Evolutionary conservation across 768 basidiomycete species (phyloP).

Genomic region (Calocybe gangraenosa): DNA sequence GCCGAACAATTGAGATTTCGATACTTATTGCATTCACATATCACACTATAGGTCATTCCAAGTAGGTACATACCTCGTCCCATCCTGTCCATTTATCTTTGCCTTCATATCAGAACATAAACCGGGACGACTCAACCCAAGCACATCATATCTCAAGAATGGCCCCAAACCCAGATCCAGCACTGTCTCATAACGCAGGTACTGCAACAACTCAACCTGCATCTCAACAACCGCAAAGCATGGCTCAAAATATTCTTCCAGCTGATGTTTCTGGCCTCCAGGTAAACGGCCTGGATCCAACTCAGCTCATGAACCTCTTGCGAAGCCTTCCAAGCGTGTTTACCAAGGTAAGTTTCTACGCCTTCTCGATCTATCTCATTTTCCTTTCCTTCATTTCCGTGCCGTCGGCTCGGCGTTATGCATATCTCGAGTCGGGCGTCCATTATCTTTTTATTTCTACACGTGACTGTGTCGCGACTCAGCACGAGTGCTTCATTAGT

Average conservation of each 20-base stretch:
- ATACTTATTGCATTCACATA: neutral
- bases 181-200: constrained; percentile 30
- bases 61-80: no score
- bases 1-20: neutral
- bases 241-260: constrained; percentile 21
- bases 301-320: constrained; percentile 57
- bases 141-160: constrained; percentile 18
- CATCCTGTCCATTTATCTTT: neutral
- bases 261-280: constrained; percentile 25
- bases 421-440: constrained; percentile 12
- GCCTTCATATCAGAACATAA: constrained; percentile 1
- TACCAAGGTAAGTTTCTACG: constrained; percentile 45
- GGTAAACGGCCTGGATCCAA: constrained; percentile 38
- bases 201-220: constrained; percentile 23
- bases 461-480: constrained; percentile 36
- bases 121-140: neutral
- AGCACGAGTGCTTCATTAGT: constrained; percentile 29
- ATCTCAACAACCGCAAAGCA: constrained; percentile 22
- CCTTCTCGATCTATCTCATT: constrained; percentile 1
- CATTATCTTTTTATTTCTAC: constrained; percentile 23
- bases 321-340: constrained; percentile 52
- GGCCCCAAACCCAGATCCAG: constrained; percentile 37
- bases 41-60: neutral
- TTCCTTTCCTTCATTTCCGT: constrained; percentile 3
- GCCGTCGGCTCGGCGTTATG: constrained; percentile 6